These are phyloP conservation scores for Suillus cothurnatus DNA, from an alignment of 768 basidiomycete genomes.

Conservation along the genomic window DNA sequence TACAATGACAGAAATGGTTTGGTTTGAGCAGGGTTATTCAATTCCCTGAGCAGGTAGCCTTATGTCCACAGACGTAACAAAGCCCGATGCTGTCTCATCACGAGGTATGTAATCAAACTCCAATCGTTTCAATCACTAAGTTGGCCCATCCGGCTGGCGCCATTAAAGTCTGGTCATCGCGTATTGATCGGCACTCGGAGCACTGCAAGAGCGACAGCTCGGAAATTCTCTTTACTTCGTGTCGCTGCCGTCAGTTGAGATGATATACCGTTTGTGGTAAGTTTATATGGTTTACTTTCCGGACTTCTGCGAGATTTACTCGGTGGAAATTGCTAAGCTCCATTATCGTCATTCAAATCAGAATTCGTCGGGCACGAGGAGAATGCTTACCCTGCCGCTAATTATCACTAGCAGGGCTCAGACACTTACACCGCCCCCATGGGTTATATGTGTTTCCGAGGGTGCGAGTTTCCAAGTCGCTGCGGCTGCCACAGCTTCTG, in stretches of 20 bases:
- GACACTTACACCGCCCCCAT: background rate
- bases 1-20: background rate
- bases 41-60: background rate
- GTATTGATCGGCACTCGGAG: background rate
- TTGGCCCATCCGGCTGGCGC: background rate
- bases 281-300: background rate
- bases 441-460: constrained; percentile 3
- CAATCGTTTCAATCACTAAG: background rate
- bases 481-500: background rate
- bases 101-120: background rate
- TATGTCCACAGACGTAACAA: constrained; percentile 1
- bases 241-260: background rate
- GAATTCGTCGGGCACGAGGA: constrained; percentile 1
- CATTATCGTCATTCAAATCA: background rate
- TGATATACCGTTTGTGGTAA: background rate
- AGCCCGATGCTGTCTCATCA: background rate
- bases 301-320: background rate
- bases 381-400: constrained; percentile 5
- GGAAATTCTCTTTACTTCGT: background rate
- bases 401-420: background rate
- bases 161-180: background rate
- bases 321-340: background rate
- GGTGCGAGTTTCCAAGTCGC: background rate
- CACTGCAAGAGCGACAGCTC: background rate
- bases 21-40: background rate